Conservation (phyloP, 129 eudicot genomes). For the Tagetes erecta region DNA sequence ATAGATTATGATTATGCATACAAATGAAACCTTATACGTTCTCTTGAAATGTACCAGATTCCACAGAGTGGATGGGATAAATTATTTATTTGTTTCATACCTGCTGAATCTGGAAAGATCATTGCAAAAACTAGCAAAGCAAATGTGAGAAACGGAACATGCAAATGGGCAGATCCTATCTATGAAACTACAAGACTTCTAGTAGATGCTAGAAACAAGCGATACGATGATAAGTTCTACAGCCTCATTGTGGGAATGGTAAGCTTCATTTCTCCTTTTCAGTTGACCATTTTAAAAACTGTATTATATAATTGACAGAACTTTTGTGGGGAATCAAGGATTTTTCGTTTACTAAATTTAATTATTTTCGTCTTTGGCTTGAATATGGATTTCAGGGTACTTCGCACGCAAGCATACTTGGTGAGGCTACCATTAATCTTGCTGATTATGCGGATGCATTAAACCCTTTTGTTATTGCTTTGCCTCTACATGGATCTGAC, state of each 20-base stretch:
- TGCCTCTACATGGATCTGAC: constrained; percentile 85
- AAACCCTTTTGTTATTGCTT: constrained; percentile 60
- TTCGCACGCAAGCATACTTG: constrained; percentile 80
- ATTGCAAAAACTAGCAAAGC: constrained; percentile 94
- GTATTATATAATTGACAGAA: not conserved
- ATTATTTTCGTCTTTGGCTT: constrained; percentile 16
- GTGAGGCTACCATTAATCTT: constrained; percentile 88
- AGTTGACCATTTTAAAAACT: not conserved
- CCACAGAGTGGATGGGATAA: constrained; percentile 97
- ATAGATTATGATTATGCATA: not conserved
- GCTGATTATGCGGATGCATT: constrained; percentile 89
- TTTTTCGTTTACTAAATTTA: not conserved
- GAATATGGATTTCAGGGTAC: constrained; percentile 58
- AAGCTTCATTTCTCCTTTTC: constrained; percentile 16
- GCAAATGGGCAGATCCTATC: constrained; percentile 99
- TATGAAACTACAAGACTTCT: constrained; percentile 97
- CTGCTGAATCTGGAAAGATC: constrained; percentile 82
- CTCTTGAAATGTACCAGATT: constrained; percentile 50
- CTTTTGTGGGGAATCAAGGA: not conserved
- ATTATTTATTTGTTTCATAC: constrained; percentile 72
- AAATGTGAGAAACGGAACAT: constrained; percentile 90
- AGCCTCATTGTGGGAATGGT: constrained; percentile 94
- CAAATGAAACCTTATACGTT: not conserved
- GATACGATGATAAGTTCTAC: constrained; percentile 82
- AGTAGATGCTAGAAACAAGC: constrained; percentile 70